Evolutionary conservation across 2,329 filamentous ascomycete species (phyloP), one percentile per base, ranked within the genome.

Genomic region (Mycocentrospora acerina): DNA sequence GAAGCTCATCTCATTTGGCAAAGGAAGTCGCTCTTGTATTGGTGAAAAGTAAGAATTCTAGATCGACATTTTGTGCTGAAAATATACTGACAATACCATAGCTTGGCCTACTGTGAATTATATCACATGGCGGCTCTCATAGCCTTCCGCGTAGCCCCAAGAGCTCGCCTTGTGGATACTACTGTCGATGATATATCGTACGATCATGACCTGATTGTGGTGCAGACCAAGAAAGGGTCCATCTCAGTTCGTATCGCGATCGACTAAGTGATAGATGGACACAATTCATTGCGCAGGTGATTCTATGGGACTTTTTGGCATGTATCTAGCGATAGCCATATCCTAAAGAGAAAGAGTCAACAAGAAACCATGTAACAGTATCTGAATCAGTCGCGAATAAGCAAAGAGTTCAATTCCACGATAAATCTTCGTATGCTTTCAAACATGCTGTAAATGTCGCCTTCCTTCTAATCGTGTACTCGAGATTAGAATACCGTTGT

Each of bases 1-100:
- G 37, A 57, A 55, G 25, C 42, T 59, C 24, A 54, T 59, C 32
- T 44, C 53, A 14, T 59, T 59, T 32, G 51, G 50, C 19, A 64
- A 61, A 26, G 62, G 62, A 5, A 56, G 40, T 17, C 42, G 62
- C 14, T 45, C 42, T 32, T 66, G 62, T 28, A 52, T 66, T 36
- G 61, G 62, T 7, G 51, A 61, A 27, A 58, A 64, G 44, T 58
- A 48, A 47, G 55, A n/a, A n/a, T n/a, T n/a, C n/a, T n/a, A n/a
- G n/a, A n/a, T n/a, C n/a, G n/a, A n/a, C n/a, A n/a, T n/a, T n/a
- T n/a, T n/a, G n/a, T n/a, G n/a, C n/a, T 15, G 12, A 13, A 13
- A 4, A 10, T 1, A 11, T 7, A 14, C 39, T 46, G 18, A 46
- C 29, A 7, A 7, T 4, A 17, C 9, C 2, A 16, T 19, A 53